A percentile compares a stretch with the other conserved stretches of the same genome.
Evolutionary conservation across 805 yeast genomes (phyloP).

Genomic region (Candida michaelii): DNA sequence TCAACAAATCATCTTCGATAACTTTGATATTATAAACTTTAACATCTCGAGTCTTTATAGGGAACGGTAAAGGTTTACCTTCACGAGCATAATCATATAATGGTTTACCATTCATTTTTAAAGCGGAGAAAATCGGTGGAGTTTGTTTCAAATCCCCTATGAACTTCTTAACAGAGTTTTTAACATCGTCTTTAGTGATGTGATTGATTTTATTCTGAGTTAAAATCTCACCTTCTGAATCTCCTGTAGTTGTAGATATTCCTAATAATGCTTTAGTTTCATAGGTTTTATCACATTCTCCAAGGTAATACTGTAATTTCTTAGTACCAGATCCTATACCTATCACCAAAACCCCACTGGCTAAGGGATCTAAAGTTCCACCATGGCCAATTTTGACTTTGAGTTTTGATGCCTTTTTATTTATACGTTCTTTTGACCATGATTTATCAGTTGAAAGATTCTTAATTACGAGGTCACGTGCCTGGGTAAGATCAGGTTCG

Average conservation of each 20-base stretch:
- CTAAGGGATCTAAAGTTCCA: slow-evolving; percentile 94
- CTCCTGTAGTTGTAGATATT: slow-evolving; percentile 90
- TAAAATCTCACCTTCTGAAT: slow-evolving; percentile 80
- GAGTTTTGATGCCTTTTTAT: slow-evolving; percentile 49
- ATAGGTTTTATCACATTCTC: slow-evolving; percentile 75
- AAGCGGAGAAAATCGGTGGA: slow-evolving; percentile 93
- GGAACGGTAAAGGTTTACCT: slow-evolving; percentile 78
- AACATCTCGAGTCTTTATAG: slow-evolving; percentile 77
- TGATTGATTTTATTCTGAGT: slow-evolving; percentile 57
- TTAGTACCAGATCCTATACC: slow-evolving; percentile 96
- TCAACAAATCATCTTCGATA: slow-evolving; percentile 50
- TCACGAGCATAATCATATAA: slow-evolving; percentile 91
- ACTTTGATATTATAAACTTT: slow-evolving; percentile 56
- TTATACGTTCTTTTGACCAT: slow-evolving; percentile 48
- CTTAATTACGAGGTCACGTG: slow-evolving; percentile 45
- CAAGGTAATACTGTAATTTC: slow-evolving; percentile 65
- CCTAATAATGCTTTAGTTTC: slow-evolving; percentile 86
- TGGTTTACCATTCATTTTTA: slow-evolving; percentile 92
- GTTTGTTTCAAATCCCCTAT: slow-evolving; percentile 82
- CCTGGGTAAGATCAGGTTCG: slow-evolving; percentile 49
- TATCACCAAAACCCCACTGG: slow-evolving; percentile 88
- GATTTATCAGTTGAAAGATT: slow-evolving; percentile 39
- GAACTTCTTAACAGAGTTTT: slow-evolving; percentile 57
- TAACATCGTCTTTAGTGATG: slow-evolving; percentile 53
- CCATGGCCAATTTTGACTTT: slow-evolving; percentile 96